Base-by-base conservation (phyloP, 176 grass and related monocot species). In the Melocanna baccifera region DNA sequence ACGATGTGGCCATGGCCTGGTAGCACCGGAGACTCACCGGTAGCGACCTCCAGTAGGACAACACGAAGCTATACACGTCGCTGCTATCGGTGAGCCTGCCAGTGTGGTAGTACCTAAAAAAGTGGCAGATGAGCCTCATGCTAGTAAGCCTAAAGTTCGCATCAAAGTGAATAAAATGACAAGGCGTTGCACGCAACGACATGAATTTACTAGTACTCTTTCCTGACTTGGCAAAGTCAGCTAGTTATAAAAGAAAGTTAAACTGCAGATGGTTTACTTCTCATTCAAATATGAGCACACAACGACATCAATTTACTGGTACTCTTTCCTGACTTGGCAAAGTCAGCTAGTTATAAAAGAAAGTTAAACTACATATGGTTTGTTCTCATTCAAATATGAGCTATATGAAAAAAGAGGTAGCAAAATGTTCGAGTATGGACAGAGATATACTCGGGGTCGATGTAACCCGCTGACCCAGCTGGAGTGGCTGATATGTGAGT, bases 381-480 rank as follows among this genome's bases (percentile, higher is more conserved):
- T 51, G 20, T 73, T 26, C 13, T 26, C 9, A 9, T 10, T 6
- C 42, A 3, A 4, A 1, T 47, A 34, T 8, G 16, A 34, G 5
- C 62, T 65, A 15, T 59, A 12, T 77, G 4, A 62, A 4, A 62
- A 1, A 29, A 59, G 0, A 6, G 0, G n/a, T 16, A 26, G 1
- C 2, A 1, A 62, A 43, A 6, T 20, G 25, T 11, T 63, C 23
- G 30, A 30, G 3, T 22, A 69, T 28, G 34, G 22, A 43, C 42
- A 45, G 10, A 45, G 41, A 42, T 9, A 45, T 45, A 45, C 42
- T 45, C 10, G 1, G 42, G 42, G 2, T 45, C 42, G 1, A 45
- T 68, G 76, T 91, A 91, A 20, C 86, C 86, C 0, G 62, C 40
- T 46, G 90, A 77, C 8, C 90, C 90, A 14, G 30, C 59, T 1